phyloP scores from a whole-genome alignment of 1,284 basidiomycete genomes.

The Ustilago loliicola region DNA sequence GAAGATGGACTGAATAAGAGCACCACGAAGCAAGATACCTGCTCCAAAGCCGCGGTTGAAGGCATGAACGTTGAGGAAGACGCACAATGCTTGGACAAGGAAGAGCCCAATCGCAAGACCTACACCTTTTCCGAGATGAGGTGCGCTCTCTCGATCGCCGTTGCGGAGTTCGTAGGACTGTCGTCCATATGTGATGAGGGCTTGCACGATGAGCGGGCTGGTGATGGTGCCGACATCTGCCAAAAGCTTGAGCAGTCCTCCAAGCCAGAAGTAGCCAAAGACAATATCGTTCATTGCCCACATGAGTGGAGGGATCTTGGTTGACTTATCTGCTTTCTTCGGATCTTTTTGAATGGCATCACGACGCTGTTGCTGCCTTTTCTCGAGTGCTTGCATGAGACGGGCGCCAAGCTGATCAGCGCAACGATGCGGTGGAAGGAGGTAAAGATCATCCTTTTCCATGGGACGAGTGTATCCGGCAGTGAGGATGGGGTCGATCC shows the following conservation, averaged over 20 bases:
- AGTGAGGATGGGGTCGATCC: conserved; percentile 42
- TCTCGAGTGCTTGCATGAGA: conserved; percentile 13
- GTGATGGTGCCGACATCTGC: conserved; percentile 39
- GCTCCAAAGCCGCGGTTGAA: conserved; percentile 46
- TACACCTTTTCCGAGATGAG: conserved; percentile 77
- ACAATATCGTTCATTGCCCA: conserved; percentile 47
- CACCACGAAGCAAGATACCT: conserved; percentile 40
- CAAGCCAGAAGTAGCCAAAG: conserved; percentile 46
- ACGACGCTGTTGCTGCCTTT: conserved; percentile 8
- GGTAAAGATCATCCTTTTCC: conserved; percentile 46
- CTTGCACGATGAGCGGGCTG: conserved; percentile 64
- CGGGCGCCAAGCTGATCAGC: conserved; percentile 8
- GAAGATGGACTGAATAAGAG: conserved; percentile 47
- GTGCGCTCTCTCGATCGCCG: conserved; percentile 63
- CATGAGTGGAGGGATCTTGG: conserved; percentile 31
- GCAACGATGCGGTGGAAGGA: conserved; percentile 13
- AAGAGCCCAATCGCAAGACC: conserved; percentile 77
- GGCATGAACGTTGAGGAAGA: conserved; percentile 48
- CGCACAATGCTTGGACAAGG: conserved; percentile 39
- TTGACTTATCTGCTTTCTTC: conserved; percentile 24
- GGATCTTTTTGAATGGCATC: neutral
- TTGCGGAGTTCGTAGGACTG: conserved; percentile 76
- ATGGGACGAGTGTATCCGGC: conserved; percentile 51
- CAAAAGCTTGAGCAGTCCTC: conserved; percentile 43
- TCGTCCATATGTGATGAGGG: conserved; percentile 82